Conservation (phyloP, 805 yeast species). For the Saccharomycopsis vini region DNA sequence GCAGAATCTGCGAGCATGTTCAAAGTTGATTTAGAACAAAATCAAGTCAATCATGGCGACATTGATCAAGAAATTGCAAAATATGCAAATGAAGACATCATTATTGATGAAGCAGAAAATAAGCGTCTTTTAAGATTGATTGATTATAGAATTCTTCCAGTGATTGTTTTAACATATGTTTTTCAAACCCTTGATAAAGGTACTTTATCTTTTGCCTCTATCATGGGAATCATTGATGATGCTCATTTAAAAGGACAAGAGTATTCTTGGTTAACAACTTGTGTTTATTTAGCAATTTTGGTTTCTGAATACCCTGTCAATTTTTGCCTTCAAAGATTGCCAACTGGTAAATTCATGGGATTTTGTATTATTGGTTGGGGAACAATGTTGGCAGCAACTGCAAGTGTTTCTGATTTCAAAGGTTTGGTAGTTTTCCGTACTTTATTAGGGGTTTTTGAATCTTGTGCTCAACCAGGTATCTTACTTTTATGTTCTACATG, state of each 20-base stretch:
- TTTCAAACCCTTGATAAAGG: slow-evolving; percentile 36
- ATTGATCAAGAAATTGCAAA: slow-evolving; percentile 14
- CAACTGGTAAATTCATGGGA: slow-evolving; percentile 33
- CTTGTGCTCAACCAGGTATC: slow-evolving; percentile 12
- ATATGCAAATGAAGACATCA: slow-evolving; percentile 7
- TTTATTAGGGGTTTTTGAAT: slow-evolving; percentile 32
- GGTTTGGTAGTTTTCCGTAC: slow-evolving; percentile 42
- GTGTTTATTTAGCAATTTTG: slow-evolving; percentile 12
- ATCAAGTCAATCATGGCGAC: neutral
- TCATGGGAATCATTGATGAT: slow-evolving; percentile 39
- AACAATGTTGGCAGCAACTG: slow-evolving; percentile 36
- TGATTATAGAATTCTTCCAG: slow-evolving; percentile 10
- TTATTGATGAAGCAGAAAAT: slow-evolving; percentile 9
- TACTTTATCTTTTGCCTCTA: slow-evolving; percentile 38
- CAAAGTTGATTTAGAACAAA: neutral
- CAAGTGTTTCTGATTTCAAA: slow-evolving; percentile 35
- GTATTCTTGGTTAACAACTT: slow-evolving; percentile 14
- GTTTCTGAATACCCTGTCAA: slow-evolving; percentile 20
- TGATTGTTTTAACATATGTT: slow-evolving; percentile 13
- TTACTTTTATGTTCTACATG: slow-evolving; percentile 21
- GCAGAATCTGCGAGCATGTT: too few species aligned
- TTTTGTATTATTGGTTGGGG: slow-evolving; percentile 37
- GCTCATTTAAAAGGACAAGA: slow-evolving; percentile 28
- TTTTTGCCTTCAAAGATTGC: slow-evolving; percentile 35
- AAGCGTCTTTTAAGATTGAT: slow-evolving; percentile 4